These are phyloP conservation scores for Aspergillus heteromorphus DNA, from an alignment of 495 filamentous ascomycete species.

Conservation along the genomic window DNA sequence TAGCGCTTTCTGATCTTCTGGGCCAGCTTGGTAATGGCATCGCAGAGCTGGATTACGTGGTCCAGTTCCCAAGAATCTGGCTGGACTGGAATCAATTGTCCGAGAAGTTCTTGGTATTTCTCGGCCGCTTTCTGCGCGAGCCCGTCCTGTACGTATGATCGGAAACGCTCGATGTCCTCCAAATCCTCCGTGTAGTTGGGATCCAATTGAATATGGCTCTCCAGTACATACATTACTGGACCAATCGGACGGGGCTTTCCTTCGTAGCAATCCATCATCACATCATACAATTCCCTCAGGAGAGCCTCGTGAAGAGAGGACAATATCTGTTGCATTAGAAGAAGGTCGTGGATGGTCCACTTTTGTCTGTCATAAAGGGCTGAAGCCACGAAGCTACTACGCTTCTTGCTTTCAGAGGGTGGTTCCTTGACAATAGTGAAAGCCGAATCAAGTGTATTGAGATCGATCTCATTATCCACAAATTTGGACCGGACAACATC, in stretches of 20 bases:
- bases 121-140: conserved; percentile 66
- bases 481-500: conserved; percentile 84
- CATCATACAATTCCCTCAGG: conserved; percentile 79
- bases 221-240: conserved; percentile 74
- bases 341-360: conserved; percentile 80
- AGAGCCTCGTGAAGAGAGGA: conserved; percentile 73
- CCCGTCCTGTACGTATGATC: conserved; percentile 62
- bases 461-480: conserved; percentile 73
- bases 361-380: conserved; percentile 52
- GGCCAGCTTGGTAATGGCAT: conserved; percentile 73
- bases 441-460: conserved; percentile 74
- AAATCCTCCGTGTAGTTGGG: conserved; percentile 63
- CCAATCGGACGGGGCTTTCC: conserved; percentile 74
- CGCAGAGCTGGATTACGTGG: conserved; percentile 81
- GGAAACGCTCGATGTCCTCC: conserved; percentile 64
- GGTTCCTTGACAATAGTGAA: conserved; percentile 77
- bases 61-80: conserved; percentile 77
- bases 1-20: conserved; percentile 90
- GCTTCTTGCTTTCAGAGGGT: conserved; percentile 51
- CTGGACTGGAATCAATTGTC: conserved; percentile 66
- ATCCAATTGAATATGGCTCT: conserved; percentile 77
- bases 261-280: conserved; percentile 84
- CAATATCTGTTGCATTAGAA: conserved; percentile 68
- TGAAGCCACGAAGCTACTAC: conserved; percentile 39
- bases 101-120: conserved; percentile 67